Conservation (phyloP, 495 filamentous ascomycete species). For the Opeltia flavorubescens region DNA sequence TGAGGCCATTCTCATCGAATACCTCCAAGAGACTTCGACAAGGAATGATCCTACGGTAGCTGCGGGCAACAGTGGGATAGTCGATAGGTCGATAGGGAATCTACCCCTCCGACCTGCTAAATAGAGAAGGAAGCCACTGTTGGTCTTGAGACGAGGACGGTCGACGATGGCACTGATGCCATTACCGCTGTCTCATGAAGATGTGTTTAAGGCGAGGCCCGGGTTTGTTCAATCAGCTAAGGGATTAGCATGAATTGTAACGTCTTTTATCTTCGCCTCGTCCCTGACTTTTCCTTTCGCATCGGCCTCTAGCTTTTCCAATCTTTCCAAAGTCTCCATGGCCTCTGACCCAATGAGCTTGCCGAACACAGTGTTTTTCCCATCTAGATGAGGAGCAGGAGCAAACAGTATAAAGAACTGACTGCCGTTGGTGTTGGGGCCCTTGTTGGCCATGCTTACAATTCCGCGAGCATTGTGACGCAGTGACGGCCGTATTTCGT, state of each 20-base stretch:
- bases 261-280: constrained; percentile 21
- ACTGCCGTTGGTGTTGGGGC: constrained; percentile 71
- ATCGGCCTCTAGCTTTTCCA: constrained; percentile 81
- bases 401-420: constrained; percentile 91
- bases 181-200: no score
- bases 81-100: not conserved
- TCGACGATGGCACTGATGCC: not conserved
- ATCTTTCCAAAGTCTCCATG: constrained; percentile 33
- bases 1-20: not conserved
- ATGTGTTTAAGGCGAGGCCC: no score
- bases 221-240: constrained; percentile 60
- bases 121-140: not conserved
- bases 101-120: not conserved
- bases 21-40: not conserved
- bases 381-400: constrained; percentile 81
- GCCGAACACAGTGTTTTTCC: constrained; percentile 87
- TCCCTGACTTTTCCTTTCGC: constrained; percentile 73
- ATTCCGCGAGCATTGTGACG: constrained; percentile 78
- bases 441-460: constrained; percentile 84
- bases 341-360: constrained; percentile 48
- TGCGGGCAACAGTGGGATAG: no score
- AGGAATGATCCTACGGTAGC: not conserved
- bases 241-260: constrained; percentile 91
- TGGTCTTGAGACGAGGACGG: not conserved
- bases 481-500: constrained; percentile 79